A percentile compares a stretch with the other conserved stretches of the same genome.
Evolutionary conservation across 441 rosid species (phyloP).

Genomic region (Gossypium davidsonii): DNA sequence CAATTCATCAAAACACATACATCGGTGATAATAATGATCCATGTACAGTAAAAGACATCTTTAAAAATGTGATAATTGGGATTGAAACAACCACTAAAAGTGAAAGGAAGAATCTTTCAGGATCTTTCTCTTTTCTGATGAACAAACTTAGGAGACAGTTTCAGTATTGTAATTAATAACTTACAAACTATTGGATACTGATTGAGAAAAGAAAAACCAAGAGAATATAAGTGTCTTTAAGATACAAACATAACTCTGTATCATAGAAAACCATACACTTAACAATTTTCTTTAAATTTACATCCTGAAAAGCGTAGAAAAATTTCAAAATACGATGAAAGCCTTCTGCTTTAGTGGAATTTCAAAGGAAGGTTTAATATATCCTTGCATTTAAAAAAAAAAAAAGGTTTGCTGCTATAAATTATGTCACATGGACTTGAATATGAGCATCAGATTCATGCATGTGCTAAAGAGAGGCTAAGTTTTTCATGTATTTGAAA

Average conservation of each 20-base stretch:
- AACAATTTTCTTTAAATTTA: background rate
- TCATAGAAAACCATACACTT: background rate
- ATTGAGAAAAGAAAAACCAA: background rate
- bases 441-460: background rate
- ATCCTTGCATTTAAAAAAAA: background rate
- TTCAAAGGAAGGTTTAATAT: background rate
- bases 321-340: constrained; percentile 1
- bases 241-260: background rate
- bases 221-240: background rate
- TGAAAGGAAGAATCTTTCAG: background rate
- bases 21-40: background rate
- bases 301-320: background rate
- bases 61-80: background rate
- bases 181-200: background rate
- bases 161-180: background rate
- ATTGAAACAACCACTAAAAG: background rate
- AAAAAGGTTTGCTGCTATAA: background rate
- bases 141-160: background rate
- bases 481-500: background rate
- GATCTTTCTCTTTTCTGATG: background rate
- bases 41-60: background rate
- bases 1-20: background rate
- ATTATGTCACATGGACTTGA: background rate
- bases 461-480: background rate
- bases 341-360: background rate